Evolutionary conservation across 805 yeast species (phyloP).

Genomic region (Sungouiozyma ichnusensis): DNA sequence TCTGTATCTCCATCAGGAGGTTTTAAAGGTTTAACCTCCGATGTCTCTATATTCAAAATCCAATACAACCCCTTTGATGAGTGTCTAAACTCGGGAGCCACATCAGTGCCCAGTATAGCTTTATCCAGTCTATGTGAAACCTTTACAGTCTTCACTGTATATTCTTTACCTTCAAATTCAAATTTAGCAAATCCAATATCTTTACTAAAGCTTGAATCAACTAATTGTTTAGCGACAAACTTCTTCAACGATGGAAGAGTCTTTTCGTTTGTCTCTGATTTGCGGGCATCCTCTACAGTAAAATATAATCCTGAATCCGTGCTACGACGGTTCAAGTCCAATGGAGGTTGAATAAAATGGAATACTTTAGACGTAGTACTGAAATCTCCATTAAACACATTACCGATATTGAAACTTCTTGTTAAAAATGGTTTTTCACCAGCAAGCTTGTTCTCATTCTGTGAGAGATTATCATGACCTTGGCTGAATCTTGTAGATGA

Average conservation of each 20-base stretch:
- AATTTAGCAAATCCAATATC: slow-evolving; percentile 29
- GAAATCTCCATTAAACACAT: slow-evolving; percentile 21
- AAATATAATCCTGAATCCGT: slow-evolving; percentile 38
- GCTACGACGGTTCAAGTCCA: slow-evolving; percentile 12
- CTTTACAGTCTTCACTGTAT: slow-evolving; percentile 33
- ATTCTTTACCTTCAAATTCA: slow-evolving; percentile 31
- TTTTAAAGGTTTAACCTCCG: slow-evolving; percentile 26
- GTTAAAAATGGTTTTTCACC: not conserved
- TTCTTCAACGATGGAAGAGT: not conserved
- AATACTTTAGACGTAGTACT: slow-evolving; percentile 14
- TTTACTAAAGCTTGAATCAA: slow-evolving; percentile 15
- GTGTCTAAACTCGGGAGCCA: slow-evolving; percentile 51
- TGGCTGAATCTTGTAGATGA: not conserved
- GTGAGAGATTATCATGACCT: not conserved
- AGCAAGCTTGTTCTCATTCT: not conserved
- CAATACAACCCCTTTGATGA: slow-evolving; percentile 55
- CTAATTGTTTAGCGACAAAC: slow-evolving; percentile 26
- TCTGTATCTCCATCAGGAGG: slow-evolving; percentile 10
- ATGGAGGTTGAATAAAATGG: slow-evolving; percentile 20
- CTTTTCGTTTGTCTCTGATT: slow-evolving; percentile 1
- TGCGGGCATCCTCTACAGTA: slow-evolving; percentile 10
- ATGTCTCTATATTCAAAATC: slow-evolving; percentile 40
- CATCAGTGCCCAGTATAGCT: slow-evolving; percentile 48
- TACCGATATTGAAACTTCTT: slow-evolving; percentile 13
- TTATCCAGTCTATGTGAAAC: slow-evolving; percentile 37